These are phyloP conservation scores for Ascomycota sp. DNA, from an alignment of 2,329 filamentous ascomycete genomes.

Conservation along the genomic window DNA sequence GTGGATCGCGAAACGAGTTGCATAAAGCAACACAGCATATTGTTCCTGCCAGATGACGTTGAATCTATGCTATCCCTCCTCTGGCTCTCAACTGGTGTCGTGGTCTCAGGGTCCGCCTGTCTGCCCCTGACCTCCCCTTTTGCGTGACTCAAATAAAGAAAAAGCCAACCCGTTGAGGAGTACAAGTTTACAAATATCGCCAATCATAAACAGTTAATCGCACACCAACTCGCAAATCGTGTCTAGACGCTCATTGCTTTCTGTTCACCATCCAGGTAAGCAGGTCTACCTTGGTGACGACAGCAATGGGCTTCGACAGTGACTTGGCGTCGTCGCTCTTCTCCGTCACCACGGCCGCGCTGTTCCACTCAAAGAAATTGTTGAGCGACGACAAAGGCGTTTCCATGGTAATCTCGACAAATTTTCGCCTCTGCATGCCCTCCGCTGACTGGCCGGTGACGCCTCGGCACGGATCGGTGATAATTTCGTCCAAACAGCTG, in stretches of 20 bases:
- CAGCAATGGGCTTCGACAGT: constrained; percentile 57
- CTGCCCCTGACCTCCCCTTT: no score
- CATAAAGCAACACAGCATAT: no score
- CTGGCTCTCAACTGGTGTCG: no score
- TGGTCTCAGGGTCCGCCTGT: no score
- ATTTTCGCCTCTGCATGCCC: constrained; percentile 46
- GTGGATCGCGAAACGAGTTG: constrained; percentile 62
- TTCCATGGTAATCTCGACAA: constrained; percentile 85
- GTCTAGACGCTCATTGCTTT: constrained; percentile 8
- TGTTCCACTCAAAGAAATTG: constrained; percentile 96
- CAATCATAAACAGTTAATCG: neutral
- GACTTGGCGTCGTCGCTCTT: constrained; percentile 32
- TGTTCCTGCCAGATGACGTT: constrained; percentile 15
- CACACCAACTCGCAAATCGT: no score
- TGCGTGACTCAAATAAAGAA: no score
- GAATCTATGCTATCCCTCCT: no score
- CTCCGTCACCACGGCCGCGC: constrained; percentile 84
- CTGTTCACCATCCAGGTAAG: constrained; percentile 75
- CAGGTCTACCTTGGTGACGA: constrained; percentile 93
- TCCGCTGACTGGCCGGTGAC: constrained; percentile 16
- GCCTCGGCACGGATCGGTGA: constrained; percentile 65
- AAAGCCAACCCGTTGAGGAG: neutral
- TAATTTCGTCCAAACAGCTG: constrained; percentile 63
- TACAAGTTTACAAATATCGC: no score
- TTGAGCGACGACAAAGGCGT: constrained; percentile 69